These are phyloP conservation scores for Aspergillus cavernicola DNA, from an alignment of 495 filamentous ascomycete genomes.

Conservation along the genomic window DNA sequence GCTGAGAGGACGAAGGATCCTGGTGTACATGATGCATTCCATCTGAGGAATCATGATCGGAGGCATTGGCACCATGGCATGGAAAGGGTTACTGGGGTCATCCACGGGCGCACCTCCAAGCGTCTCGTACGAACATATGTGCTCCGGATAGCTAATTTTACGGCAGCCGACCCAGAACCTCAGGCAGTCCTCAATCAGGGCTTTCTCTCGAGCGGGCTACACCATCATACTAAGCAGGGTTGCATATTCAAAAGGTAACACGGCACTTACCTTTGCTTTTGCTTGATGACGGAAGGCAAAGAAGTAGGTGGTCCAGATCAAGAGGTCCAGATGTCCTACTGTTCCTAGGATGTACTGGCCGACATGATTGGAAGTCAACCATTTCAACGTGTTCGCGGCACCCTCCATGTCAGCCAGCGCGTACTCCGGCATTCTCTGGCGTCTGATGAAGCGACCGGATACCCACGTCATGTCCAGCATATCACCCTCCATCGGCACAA, in stretches of 20 bases:
- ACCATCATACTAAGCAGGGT: background rate
- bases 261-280: constrained; percentile 13
- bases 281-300: constrained; percentile 9
- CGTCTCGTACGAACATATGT: constrained; percentile 1
- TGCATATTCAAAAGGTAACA: background rate
- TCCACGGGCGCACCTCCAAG: constrained; percentile 3
- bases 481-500: constrained; percentile 7
- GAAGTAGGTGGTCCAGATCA: constrained; percentile 12
- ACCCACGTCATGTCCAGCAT: constrained; percentile 11
- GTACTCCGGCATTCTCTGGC: constrained; percentile 6
- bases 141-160: constrained; percentile 12
- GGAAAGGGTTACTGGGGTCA: constrained; percentile 8
- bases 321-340: constrained; percentile 3
- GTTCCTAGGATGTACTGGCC: constrained; percentile 7
- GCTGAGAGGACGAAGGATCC: constrained; percentile 8
- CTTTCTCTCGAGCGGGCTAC: constrained; percentile 7
- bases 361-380: constrained; percentile 6
- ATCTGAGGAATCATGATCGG: constrained; percentile 14
- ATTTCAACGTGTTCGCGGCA: background rate
- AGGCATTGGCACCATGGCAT: constrained; percentile 8
- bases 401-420: constrained; percentile 9
- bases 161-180: constrained; percentile 12
- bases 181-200: constrained; percentile 8
- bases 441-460: background rate
- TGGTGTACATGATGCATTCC: constrained; percentile 17